A percentile compares a stretch with the other conserved stretches of the same genome.
These are phyloP conservation scores for Curvularia verruculosa DNA, from an alignment of 2,329 filamentous ascomycete species.

Conservation along the genomic window DNA sequence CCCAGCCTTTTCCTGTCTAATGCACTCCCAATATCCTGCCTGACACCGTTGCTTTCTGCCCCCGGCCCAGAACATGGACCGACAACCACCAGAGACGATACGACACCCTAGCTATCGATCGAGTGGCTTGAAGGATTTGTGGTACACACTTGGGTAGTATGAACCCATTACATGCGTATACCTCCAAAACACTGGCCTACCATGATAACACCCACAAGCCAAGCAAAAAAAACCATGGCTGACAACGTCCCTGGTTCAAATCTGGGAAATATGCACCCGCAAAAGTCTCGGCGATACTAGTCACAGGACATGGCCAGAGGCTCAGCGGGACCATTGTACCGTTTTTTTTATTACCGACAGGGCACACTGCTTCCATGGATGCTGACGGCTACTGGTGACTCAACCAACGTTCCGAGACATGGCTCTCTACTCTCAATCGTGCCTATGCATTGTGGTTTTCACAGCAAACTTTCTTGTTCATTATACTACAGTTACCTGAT, in stretches of 20 bases:
- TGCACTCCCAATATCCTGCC: background rate
- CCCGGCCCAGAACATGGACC: too few species aligned
- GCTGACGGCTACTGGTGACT: background rate
- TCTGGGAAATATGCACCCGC: background rate
- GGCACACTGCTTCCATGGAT: background rate
- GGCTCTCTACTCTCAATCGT: background rate
- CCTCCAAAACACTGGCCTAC: too few species aligned
- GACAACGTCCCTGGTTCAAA: background rate
- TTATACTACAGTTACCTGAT: background rate
- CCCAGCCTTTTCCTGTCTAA: slow-evolving; percentile 6
- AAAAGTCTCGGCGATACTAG: background rate
- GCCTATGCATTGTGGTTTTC: background rate
- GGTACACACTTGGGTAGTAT: too few species aligned
- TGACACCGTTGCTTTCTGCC: too few species aligned
- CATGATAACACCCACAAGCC: too few species aligned
- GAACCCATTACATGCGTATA: too few species aligned
- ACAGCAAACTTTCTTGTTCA: background rate
- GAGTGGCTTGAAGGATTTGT: too few species aligned
- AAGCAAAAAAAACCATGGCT: background rate
- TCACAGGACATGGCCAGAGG: background rate
- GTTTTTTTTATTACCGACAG: background rate
- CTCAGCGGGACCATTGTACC: background rate
- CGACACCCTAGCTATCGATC: too few species aligned
- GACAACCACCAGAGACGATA: too few species aligned
- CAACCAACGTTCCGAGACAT: background rate